These are phyloP conservation scores for Zygoascus ofunaensis DNA, from an alignment of 805 yeast species.

Conservation along the genomic window DNA sequence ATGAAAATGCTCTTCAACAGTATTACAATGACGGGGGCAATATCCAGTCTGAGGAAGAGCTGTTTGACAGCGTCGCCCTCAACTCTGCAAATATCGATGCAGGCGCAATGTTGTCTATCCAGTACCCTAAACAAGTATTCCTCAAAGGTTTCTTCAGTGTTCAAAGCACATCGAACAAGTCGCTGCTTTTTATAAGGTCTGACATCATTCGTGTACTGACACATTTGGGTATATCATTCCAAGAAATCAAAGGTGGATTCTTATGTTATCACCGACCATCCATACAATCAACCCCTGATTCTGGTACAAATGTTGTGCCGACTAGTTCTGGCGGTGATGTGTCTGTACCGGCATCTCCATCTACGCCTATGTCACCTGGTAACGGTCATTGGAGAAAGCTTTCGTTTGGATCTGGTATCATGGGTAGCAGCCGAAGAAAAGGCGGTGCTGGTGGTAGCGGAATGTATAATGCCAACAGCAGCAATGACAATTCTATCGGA, in stretches of 20 bases:
- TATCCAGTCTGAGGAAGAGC: conserved; percentile 14
- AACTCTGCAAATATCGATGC: conserved; percentile 10
- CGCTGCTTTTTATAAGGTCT: conserved; percentile 77
- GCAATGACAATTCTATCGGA: conserved; percentile 7
- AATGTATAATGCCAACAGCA: conserved; percentile 3
- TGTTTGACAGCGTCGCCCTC: conserved; percentile 15
- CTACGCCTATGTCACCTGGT: conserved; percentile 24
- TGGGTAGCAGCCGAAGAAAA: conserved; percentile 16
- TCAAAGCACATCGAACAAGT: conserved; percentile 89
- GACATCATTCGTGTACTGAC: conserved; percentile 71
- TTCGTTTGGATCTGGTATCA: conserved; percentile 23
- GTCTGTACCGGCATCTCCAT: conserved; percentile 7
- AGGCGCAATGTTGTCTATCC: conserved; percentile 75
- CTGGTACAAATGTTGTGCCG: conserved; percentile 6
- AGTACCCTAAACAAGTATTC: conserved; percentile 82
- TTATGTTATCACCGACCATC: conserved; percentile 53
- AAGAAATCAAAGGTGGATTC: conserved; percentile 91
- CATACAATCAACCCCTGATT: conserved; percentile 23
- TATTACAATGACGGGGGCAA: neutral
- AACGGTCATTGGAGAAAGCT: conserved; percentile 22
- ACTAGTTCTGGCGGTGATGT: conserved; percentile 4
- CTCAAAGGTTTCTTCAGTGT: conserved; percentile 90
- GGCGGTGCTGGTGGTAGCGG: too few species aligned
- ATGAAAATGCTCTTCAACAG: conserved; percentile 2
- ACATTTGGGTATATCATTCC: conserved; percentile 67